Percentiles rank a stretch among this genome's conserved stretches.
phyloP scores from a whole-genome alignment of 371 early-diverging fungal genomes.

The Mortierella sp. region DNA sequence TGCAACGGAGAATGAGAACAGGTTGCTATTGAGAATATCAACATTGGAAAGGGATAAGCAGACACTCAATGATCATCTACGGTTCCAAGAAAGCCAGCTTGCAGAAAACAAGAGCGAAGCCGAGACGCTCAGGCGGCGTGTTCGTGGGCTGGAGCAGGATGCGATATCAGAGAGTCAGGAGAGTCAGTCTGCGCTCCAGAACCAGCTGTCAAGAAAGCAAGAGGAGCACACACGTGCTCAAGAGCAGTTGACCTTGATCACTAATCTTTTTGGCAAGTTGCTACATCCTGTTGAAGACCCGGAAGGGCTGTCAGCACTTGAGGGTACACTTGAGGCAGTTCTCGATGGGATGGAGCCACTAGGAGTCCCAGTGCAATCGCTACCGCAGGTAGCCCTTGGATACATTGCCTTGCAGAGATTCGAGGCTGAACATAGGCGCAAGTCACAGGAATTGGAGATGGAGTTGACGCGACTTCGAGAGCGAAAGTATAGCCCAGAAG shows the following conservation, averaged over 20 bases:
- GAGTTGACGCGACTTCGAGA: conserved; percentile 7
- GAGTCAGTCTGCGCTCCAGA: background rate
- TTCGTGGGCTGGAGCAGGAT: conserved; percentile 10
- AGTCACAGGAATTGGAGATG: conserved; percentile 8
- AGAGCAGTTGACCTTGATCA: conserved; percentile 11
- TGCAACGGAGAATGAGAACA: background rate
- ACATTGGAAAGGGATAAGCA: background rate
- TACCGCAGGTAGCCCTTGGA: conserved; percentile 3
- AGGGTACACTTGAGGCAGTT: conserved; percentile 8
- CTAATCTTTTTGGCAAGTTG: conserved; percentile 17
- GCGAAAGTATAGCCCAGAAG: background rate
- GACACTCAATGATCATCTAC: background rate
- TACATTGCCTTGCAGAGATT: conserved; percentile 6
- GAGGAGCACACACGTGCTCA: conserved; percentile 2
- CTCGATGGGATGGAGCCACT: conserved; percentile 13
- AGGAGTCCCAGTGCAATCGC: conserved; percentile 9
- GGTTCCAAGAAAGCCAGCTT: background rate
- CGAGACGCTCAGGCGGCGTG: background rate
- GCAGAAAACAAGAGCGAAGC: conserved; percentile 1
- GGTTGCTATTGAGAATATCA: background rate
- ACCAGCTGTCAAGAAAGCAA: background rate
- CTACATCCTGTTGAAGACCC: conserved; percentile 7
- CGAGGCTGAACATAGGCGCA: background rate
- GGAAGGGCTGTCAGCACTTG: conserved; percentile 9
- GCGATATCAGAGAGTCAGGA: background rate